A percentile compares a stretch with the other conserved stretches of the same genome.
Evolutionary conservation across 2,329 filamentous ascomycete genomes (phyloP).

Genomic region (Stemphylium vesicarium): DNA sequence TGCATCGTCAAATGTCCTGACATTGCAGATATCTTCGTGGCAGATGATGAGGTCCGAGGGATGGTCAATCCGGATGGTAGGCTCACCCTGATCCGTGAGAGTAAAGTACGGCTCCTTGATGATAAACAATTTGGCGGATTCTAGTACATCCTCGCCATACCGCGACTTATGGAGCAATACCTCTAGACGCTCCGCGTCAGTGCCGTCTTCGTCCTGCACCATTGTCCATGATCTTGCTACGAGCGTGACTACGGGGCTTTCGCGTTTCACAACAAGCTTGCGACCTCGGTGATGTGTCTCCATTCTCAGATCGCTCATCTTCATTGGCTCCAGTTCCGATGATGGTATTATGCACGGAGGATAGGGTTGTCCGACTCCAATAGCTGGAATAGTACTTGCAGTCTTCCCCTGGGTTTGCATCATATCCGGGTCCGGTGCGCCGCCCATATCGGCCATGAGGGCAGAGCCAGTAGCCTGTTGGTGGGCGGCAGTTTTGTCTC

Average conservation of each 20-base stretch:
- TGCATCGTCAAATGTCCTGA: conserved; percentile 39
- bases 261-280: conserved; percentile 44
- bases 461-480: conserved; percentile 39
- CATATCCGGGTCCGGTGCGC: conserved; percentile 31
- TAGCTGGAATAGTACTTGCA: conserved; percentile 27
- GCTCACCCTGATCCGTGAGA: conserved; percentile 47
- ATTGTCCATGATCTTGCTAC: conserved; percentile 43
- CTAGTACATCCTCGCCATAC: conserved; percentile 45
- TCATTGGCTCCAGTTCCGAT: conserved; percentile 29
- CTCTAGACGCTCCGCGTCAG: conserved; percentile 43
- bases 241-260: conserved; percentile 40
- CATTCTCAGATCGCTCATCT: conserved; percentile 45
- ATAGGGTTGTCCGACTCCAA: conserved; percentile 34
- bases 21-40: conserved; percentile 20
- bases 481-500: conserved; percentile 31
- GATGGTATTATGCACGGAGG: conserved; percentile 27
- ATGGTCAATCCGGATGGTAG: conserved; percentile 61
- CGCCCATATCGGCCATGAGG: conserved; percentile 41
- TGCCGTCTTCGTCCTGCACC: conserved; percentile 45
- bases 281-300: conserved; percentile 52
- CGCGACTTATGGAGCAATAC: conserved; percentile 33
- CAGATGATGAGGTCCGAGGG: conserved; percentile 57
- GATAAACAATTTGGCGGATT: conserved; percentile 47
- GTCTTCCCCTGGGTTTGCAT: conserved; percentile 21
- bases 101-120: conserved; percentile 65